Conservation (phyloP, 306 rosid genomes). For the Cucumis melo region DNA sequence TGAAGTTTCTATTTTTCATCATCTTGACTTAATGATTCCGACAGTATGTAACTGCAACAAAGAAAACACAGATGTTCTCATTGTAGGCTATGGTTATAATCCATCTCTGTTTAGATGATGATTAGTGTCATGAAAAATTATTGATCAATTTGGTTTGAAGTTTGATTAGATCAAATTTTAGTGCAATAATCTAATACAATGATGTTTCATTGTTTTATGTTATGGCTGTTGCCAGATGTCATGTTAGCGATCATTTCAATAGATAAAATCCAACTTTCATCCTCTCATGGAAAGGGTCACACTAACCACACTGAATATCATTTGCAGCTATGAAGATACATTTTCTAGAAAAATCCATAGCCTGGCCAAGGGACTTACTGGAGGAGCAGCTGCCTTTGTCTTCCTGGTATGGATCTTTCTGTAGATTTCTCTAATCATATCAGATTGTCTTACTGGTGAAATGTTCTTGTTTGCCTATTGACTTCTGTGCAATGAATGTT, state of each 20-base stretch:
- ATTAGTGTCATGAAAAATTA: background rate
- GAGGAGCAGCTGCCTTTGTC: constrained; percentile 63
- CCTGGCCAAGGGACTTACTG: constrained; percentile 60
- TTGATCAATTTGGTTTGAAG: background rate
- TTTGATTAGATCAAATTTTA: background rate
- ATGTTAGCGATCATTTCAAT: background rate
- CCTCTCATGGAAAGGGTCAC: background rate
- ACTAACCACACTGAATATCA: background rate
- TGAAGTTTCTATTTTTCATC: background rate
- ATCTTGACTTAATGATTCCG: too few relatives aligned
- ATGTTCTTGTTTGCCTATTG: background rate
- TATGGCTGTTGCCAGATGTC: background rate
- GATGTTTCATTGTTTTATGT: background rate
- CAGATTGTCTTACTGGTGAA: background rate
- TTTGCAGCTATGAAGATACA: constrained; percentile 42
- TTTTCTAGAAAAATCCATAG: constrained; percentile 61
- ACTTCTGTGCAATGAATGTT: background rate
- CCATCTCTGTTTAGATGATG: background rate
- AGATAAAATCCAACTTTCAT: background rate
- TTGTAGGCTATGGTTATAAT: too few relatives aligned
- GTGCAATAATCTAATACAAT: background rate
- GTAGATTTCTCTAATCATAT: background rate
- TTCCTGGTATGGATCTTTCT: constrained; percentile 6
- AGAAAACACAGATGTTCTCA: too few relatives aligned
- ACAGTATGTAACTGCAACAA: too few relatives aligned